phyloP scores from a whole-genome alignment of 208 protist genomes.

The Leishmania tarentolae region DNA sequence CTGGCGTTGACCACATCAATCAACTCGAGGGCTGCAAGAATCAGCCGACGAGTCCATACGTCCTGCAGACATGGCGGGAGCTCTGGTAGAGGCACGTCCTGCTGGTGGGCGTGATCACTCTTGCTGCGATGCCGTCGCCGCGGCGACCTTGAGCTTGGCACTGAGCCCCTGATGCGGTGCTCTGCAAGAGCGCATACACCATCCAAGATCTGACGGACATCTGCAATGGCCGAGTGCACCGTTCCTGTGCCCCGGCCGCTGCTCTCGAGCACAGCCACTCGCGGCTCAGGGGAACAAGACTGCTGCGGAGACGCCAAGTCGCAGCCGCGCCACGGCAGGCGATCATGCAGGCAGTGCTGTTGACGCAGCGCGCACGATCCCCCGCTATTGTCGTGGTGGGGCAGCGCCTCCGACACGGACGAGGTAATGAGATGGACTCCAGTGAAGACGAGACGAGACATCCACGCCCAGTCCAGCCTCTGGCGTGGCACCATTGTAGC shows the following conservation, averaged over 20 bases:
- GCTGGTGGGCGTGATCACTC: neutral
- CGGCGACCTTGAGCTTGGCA: neutral
- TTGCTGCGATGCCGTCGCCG: conserved; percentile 4
- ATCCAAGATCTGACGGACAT: conserved; percentile 31
- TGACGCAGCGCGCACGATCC: neutral
- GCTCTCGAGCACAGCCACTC: conserved; percentile 37
- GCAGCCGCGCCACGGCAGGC: conserved; percentile 67
- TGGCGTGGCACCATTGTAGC: neutral
- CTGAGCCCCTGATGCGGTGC: conserved; percentile 12
- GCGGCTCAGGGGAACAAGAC: conserved; percentile 37
- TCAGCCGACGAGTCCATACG: conserved; percentile 42
- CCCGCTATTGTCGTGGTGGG: conserved; percentile 1
- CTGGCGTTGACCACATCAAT: conserved; percentile 69
- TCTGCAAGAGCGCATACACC: conserved; percentile 27
- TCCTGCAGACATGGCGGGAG: conserved; percentile 23
- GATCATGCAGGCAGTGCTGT: conserved; percentile 19
- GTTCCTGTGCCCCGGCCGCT: conserved; percentile 7
- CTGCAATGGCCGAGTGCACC: conserved; percentile 43
- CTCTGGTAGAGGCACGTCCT: neutral
- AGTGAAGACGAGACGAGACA: conserved; percentile 27
- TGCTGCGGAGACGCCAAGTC: conserved; percentile 45
- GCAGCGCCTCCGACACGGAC: neutral
- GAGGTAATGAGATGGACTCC: conserved; percentile 13
- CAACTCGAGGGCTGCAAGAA: conserved; percentile 53
- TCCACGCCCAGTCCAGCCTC: conserved; percentile 30